These are phyloP conservation scores for Carex myosuroides DNA, from an alignment of 176 grass and related monocot genomes.

Conservation along the genomic window DNA sequence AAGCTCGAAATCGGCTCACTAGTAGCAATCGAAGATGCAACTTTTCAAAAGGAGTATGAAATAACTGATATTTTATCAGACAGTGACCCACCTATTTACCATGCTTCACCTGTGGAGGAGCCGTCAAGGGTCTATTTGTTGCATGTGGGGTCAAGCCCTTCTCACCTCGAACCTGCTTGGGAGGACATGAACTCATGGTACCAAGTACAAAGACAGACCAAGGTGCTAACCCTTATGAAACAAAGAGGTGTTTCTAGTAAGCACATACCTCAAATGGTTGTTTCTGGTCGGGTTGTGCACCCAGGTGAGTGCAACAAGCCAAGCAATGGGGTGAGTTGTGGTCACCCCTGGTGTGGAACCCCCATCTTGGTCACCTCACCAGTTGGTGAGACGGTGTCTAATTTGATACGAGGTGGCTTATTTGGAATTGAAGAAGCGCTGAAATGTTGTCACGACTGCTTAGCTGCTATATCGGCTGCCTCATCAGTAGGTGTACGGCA, in stretches of 20 bases:
- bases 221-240: conserved; percentile 79
- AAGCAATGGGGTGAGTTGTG: conserved; percentile 54
- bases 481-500: conserved; percentile 73
- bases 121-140: conserved; percentile 51
- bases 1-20: conserved; percentile 76
- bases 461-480: conserved; percentile 71
- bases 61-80: conserved; percentile 63
- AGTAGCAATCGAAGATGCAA: conserved; percentile 70
- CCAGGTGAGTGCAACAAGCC: conserved; percentile 66
- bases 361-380: conserved; percentile 76
- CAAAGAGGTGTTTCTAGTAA: conserved; percentile 80
- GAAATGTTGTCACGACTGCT: conserved; percentile 94
- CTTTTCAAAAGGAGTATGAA: conserved; percentile 62
- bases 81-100: conserved; percentile 66
- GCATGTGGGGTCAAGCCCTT: conserved; percentile 75
- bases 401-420: conserved; percentile 74
- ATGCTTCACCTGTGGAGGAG: conserved; percentile 58
- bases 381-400: conserved; percentile 78
- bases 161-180: conserved; percentile 84
- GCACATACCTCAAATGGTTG: conserved; percentile 66
- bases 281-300: conserved; percentile 61
- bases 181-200: conserved; percentile 97
- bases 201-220: conserved; percentile 84
- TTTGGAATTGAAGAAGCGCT: conserved; percentile 85
- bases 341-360: conserved; percentile 81